These are phyloP conservation scores for Hortiboletus campestris DNA, from an alignment of 768 basidiomycete species.

Conservation along the genomic window DNA sequence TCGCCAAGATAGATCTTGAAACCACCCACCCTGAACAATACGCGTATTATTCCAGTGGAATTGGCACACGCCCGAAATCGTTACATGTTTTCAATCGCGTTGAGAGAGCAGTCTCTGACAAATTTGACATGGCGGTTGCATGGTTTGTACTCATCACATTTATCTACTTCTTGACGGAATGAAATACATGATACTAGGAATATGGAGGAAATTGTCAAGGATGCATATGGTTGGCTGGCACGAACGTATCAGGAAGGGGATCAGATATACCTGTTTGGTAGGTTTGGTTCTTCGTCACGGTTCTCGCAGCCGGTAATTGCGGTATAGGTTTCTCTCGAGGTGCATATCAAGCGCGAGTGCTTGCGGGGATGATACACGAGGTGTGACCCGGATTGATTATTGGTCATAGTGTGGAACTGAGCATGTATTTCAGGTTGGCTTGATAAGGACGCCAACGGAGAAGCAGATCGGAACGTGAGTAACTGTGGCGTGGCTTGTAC, in stretches of 20 bases:
- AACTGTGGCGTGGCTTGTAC: not conserved
- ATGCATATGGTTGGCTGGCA: constrained; percentile 35
- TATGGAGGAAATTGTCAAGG: constrained; percentile 34
- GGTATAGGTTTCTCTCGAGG: constrained; percentile 42
- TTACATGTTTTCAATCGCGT: constrained; percentile 22
- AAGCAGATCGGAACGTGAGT: constrained; percentile 19
- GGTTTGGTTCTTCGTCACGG: not conserved
- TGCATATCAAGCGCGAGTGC: constrained; percentile 39
- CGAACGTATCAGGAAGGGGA: constrained; percentile 32
- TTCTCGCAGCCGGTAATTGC: not conserved
- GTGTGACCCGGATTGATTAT: constrained; percentile 8
- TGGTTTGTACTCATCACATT: constrained; percentile 26
- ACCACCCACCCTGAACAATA: constrained; percentile 21
- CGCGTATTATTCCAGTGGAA: constrained; percentile 39
- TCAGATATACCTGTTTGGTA: constrained; percentile 37
- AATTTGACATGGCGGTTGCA: constrained; percentile 38
- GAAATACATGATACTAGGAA: constrained; percentile 23
- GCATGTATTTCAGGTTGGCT: not conserved
- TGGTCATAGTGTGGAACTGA: not conserved
- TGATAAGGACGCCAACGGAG: constrained; percentile 20
- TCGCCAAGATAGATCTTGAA: constrained; percentile 25
- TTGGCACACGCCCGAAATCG: constrained; percentile 35
- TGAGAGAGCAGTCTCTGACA: constrained; percentile 19
- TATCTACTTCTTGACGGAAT: not conserved
- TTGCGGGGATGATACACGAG: constrained; percentile 42